phyloP scores from a whole-genome alignment of 2,329 filamentous ascomycete species.

The Apiospora phragmitis region DNA sequence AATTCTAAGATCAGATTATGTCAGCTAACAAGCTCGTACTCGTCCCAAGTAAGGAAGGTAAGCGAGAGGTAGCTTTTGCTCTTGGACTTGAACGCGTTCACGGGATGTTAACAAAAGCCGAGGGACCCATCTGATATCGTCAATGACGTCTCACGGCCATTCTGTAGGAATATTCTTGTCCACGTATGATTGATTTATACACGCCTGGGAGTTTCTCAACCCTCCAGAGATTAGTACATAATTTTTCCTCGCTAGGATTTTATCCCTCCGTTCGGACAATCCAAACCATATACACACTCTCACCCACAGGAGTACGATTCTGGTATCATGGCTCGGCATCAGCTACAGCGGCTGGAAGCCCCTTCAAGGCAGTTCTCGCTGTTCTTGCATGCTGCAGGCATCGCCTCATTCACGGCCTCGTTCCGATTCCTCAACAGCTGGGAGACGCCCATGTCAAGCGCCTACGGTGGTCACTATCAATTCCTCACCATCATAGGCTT shows the following conservation, averaged over 20 bases:
- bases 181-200: not conserved
- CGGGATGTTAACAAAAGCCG: not conserved
- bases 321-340: conserved; percentile 49
- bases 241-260: not conserved
- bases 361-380: conserved; percentile 66
- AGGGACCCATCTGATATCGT: conserved; percentile 4
- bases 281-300: not conserved
- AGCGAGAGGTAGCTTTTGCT: not conserved
- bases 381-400: conserved; percentile 57
- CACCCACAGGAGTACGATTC: not conserved
- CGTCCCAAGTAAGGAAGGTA: not conserved
- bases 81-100: not conserved
- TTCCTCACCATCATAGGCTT: conserved; percentile 76
- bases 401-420: conserved; percentile 52
- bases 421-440: conserved; percentile 52
- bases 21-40: not conserved
- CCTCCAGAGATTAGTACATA: not conserved
- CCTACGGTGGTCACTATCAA: conserved; percentile 69
- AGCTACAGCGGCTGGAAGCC: conserved; percentile 64
- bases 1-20: not conserved
- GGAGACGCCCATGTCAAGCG: conserved; percentile 53
- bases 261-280: not conserved
- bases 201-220: not conserved
- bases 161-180: not conserved
- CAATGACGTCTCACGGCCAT: not conserved